phyloP scores from a whole-genome alignment of 495 filamentous ascomycete genomes.

The Neurospora intermedia region DNA sequence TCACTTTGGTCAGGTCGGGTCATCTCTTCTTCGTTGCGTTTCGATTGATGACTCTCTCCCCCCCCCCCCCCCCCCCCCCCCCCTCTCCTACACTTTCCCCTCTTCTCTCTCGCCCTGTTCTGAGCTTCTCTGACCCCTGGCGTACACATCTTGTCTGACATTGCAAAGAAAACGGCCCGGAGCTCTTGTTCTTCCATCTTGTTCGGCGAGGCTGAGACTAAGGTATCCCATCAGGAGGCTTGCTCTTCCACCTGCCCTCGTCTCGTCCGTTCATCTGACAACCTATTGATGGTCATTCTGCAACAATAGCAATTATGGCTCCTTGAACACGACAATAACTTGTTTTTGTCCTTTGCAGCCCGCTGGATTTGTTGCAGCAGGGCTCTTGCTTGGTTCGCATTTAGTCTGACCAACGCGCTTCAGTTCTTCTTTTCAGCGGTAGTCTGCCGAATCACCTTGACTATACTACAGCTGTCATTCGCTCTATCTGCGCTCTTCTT shows the following conservation, averaged over 20 bases:
- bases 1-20: not conserved
- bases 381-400: slow-evolving; percentile 4
- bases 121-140: slow-evolving; percentile 3
- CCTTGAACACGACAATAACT: not conserved
- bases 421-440: not conserved
- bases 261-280: slow-evolving; percentile 27
- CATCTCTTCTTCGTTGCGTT: not conserved
- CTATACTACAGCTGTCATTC: slow-evolving; percentile 5
- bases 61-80: not conserved
- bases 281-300: slow-evolving; percentile 18
- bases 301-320: slow-evolving; percentile 8
- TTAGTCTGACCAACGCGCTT: slow-evolving; percentile 1
- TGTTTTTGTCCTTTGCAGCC: not conserved
- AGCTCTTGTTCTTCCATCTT: not conserved
- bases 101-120: slow-evolving; percentile 3
- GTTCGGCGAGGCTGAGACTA: slow-evolving; percentile 3
- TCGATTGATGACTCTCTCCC: slow-evolving; percentile 1
- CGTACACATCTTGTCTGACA: slow-evolving; percentile 3
- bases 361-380: not conserved
- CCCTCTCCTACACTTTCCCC: not conserved
- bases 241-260: slow-evolving; percentile 6
- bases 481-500: slow-evolving; percentile 1
- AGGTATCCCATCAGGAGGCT: slow-evolving; percentile 19
- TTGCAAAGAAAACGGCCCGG: not conserved
- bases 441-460: not conserved